Base-by-base conservation (phyloP, 345 rosid species). In the Eucalyptus cloeziana region DNA sequence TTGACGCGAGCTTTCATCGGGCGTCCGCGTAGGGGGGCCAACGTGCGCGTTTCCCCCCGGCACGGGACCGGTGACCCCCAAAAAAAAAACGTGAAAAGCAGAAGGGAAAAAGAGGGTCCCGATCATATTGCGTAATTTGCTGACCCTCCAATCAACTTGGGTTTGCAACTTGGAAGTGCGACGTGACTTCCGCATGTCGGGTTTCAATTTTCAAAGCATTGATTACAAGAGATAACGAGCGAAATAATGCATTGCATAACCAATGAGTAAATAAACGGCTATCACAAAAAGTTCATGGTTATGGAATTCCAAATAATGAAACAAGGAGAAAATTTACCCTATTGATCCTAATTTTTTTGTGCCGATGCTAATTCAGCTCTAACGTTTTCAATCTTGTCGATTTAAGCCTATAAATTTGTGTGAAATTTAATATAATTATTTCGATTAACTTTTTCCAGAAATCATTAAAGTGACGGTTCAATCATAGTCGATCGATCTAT, bases 371-470 rank as follows among this genome's bases (percentile, higher is more conserved):
- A 33, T 17, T 15, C 11, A 6, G 2, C 0, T 17, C 3, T 69
- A 33, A 11, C 0, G 1, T 2, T 69, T 33, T 33, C 2, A 69
- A 33, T 69, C 7, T 69, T 0, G 0, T 69, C 7, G 0, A 69
- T 33, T 67, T 67, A 67, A 19, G 17, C 44, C 0, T 19, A 8
- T 33, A 4, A 5, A 1, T 33, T 5, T 3, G 1, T 8, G 22
- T 5, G 4, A 69, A 69, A 69, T 69, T 33, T 25, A 69, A 69
- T 69, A 10, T 8, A 33, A 7, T 33, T 40, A 5, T 69, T 5
- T 1, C 4, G 0, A 6, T 33, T 22, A 3, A 7, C 33, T 16
- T 16, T 33, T 22, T 3, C 0, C 5, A 3, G 6, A 33, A 69
- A 69, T 33, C 7, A 11, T 8, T 4, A 7, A 8, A 31, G 22